Evolutionary conservation across 2,329 filamentous ascomycete species (phyloP).

Genomic region (Stemphylium beticola): DNA sequence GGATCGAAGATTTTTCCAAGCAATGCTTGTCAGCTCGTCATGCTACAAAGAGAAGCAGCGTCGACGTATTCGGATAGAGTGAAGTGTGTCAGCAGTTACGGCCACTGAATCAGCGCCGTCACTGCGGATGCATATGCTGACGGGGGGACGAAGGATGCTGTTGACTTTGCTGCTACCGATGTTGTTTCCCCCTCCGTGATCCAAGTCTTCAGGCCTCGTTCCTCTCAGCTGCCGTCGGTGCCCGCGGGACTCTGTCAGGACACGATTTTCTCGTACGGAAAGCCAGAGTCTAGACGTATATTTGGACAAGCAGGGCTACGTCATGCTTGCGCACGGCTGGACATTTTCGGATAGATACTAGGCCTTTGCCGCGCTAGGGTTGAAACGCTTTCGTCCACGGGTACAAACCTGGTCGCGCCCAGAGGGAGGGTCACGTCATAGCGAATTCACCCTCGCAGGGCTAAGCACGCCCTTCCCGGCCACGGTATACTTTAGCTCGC

Average conservation of each 20-base stretch:
- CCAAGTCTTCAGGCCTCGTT: neutral
- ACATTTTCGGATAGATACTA: neutral
- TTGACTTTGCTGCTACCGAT: neutral
- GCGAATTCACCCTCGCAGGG: constrained; percentile 4
- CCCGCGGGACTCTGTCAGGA: neutral
- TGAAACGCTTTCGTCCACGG: neutral
- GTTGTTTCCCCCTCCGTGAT: neutral
- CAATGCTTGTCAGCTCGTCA: constrained; percentile 5
- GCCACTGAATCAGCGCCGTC: neutral
- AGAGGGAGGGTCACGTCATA: constrained; percentile 12
- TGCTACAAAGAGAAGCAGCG: constrained; percentile 3
- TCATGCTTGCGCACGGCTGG: constrained; percentile 13
- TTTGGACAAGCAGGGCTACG: constrained; percentile 5
- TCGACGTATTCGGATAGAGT: constrained; percentile 5
- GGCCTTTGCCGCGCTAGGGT: constrained; percentile 6
- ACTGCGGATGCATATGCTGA: neutral
- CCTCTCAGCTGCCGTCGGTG: neutral
- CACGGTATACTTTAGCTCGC: neutral
- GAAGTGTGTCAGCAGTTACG: constrained; percentile 11
- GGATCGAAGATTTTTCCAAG: neutral
- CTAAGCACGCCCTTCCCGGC: neutral
- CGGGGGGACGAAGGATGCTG: neutral
- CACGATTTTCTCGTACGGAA: neutral
- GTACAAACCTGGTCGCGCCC: constrained; percentile 1
- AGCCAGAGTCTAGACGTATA: constrained; percentile 2